Percentiles rank a stretch among this genome's conserved stretches.
These are phyloP conservation scores for Acephala macrosclerotiorum DNA, from an alignment of 2,329 filamentous ascomycete genomes.

Conservation along the genomic window DNA sequence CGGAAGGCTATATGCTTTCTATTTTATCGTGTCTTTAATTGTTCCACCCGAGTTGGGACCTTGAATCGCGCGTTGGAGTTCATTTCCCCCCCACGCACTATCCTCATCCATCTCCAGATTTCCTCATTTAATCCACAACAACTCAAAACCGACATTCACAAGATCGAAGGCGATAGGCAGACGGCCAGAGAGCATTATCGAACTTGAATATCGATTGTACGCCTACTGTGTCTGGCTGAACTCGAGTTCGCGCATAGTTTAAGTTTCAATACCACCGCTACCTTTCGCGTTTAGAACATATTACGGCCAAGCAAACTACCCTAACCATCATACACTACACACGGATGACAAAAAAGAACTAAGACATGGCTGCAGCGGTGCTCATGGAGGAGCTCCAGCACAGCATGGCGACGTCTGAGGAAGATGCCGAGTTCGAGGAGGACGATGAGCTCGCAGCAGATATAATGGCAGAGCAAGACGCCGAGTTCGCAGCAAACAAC, in stretches of 20 bases:
- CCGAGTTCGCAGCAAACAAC: conserved; percentile 43
- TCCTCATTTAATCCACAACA: conserved; percentile 10
- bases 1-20: conserved; percentile 36
- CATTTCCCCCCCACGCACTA: conserved; percentile 22
- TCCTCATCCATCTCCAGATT: conserved; percentile 22
- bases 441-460: conserved; percentile 41
- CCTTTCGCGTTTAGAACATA: conserved; percentile 8
- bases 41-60: conserved; percentile 29
- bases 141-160: background rate
- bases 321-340: conserved; percentile 6
- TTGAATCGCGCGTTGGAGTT: conserved; percentile 38
- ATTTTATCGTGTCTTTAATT: conserved; percentile 34
- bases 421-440: conserved; percentile 46
- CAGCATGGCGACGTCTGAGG: conserved; percentile 44
- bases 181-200: background rate
- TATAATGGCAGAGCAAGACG: conserved; percentile 40
- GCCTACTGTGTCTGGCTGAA: background rate
- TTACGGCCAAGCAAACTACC: background rate
- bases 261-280: background rate
- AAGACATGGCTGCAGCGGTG: conserved; percentile 41
- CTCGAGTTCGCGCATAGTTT: conserved; percentile 8
- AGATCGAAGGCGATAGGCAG: background rate
- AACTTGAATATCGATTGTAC: background rate
- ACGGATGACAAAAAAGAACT: conserved; percentile 35
- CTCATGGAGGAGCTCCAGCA: conserved; percentile 43